phyloP scores from a whole-genome alignment of 495 filamentous ascomycete genomes.

The Podospora fimiseda region DNA sequence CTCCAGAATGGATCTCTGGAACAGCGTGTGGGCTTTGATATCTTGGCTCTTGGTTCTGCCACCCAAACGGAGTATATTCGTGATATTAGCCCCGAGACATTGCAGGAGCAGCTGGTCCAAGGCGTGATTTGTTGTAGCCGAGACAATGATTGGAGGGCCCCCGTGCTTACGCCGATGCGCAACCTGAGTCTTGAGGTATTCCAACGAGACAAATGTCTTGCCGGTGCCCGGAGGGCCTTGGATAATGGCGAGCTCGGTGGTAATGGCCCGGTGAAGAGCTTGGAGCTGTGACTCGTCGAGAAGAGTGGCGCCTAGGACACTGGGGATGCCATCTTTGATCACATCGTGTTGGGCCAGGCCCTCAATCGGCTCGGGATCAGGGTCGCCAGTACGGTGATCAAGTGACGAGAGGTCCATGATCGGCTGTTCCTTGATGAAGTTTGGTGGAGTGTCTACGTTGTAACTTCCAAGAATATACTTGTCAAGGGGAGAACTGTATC shows the following conservation, averaged over 20 bases:
- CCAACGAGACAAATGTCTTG: slow-evolving; percentile 72
- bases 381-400: slow-evolving; percentile 9
- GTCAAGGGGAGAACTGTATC: slow-evolving; percentile 21
- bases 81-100: slow-evolving; percentile 54
- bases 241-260: slow-evolving; percentile 67
- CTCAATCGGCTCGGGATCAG: background rate
- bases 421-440: slow-evolving; percentile 26
- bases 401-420: slow-evolving; percentile 31
- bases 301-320: slow-evolving; percentile 32
- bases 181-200: slow-evolving; percentile 64
- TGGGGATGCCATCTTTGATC: slow-evolving; percentile 7
- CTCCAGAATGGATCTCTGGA: slow-evolving; percentile 44
- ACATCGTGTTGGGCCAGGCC: slow-evolving; percentile 11
- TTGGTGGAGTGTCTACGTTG: slow-evolving; percentile 26
- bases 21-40: slow-evolving; percentile 61
- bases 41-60: slow-evolving; percentile 58
- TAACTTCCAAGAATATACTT: slow-evolving; percentile 41
- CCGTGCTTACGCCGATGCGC: slow-evolving; percentile 31
- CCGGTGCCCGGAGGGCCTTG: slow-evolving; percentile 93
- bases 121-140: slow-evolving; percentile 91
- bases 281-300: slow-evolving; percentile 65
- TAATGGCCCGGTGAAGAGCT: slow-evolving; percentile 64
- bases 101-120: slow-evolving; percentile 75
- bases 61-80: slow-evolving; percentile 70
- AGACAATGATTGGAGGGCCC: slow-evolving; percentile 54